A percentile compares a stretch with the other conserved stretches of the same genome.
phyloP scores from a whole-genome alignment of 1,139 yeast species.

The Nakaseomyces delphensis region DNA sequence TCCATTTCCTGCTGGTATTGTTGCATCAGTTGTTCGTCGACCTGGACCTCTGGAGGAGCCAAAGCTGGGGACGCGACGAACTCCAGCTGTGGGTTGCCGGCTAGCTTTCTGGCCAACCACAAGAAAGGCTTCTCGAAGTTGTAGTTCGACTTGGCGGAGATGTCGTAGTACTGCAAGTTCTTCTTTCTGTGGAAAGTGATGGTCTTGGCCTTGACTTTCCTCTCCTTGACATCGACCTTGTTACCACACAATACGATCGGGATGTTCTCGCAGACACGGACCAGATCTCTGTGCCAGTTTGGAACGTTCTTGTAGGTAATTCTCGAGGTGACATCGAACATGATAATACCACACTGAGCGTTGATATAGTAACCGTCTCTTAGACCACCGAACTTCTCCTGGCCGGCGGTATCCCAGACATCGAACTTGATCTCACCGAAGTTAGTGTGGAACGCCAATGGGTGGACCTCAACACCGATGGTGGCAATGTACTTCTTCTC shows the following conservation, averaged over 20 bases:
- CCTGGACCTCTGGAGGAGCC: constrained; percentile 99
- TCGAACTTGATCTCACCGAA: constrained; percentile 98
- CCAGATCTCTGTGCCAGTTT: constrained; percentile 99
- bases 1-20: constrained; percentile 99
- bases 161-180: constrained; percentile 98
- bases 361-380: constrained; percentile 99
- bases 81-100: constrained; percentile 96
- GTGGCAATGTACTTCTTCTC: constrained; percentile 99
- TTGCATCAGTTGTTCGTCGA: constrained; percentile 92
- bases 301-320: constrained; percentile 99
- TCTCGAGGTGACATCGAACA: constrained; percentile 99
- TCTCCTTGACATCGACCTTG: constrained; percentile 99
- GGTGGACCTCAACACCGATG: constrained; percentile 98
- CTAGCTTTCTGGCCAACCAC: constrained; percentile 99
- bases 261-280: constrained; percentile 98
- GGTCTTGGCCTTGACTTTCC: constrained; percentile 99
- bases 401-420: constrained; percentile 99
- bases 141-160: constrained; percentile 98
- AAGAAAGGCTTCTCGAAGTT: constrained; percentile 99
- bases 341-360: constrained; percentile 99
- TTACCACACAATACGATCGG: constrained; percentile 99
- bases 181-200: constrained; percentile 99
- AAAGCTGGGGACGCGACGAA: constrained; percentile 98
- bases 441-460: constrained; percentile 96
- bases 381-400: constrained; percentile 98